Percentiles rank a stretch among this genome's conserved stretches.
Conservation (phyloP, 495 filamentous ascomycete species). For the Rusavskia elegans region DNA sequence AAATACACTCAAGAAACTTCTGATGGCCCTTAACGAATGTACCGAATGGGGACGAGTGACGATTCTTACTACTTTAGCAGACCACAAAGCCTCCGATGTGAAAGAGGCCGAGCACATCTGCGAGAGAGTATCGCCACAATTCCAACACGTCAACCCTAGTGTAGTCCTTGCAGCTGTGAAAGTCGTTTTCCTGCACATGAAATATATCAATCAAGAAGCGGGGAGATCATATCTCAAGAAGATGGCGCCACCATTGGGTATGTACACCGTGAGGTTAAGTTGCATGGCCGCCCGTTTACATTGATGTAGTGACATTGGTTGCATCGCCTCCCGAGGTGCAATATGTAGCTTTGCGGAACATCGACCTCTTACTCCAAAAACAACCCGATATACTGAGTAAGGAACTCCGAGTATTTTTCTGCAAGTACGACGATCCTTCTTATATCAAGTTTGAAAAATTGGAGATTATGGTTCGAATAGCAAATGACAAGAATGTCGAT, state of each 20-base stretch:
- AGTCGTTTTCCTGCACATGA: conserved; percentile 95
- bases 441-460: conserved; percentile 97
- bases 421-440: conserved; percentile 98
- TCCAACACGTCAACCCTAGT: conserved; percentile 95
- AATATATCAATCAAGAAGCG: conserved; percentile 58
- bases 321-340: conserved; percentile 94
- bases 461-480: conserved; percentile 98
- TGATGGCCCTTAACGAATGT: conserved; percentile 96
- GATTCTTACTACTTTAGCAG: conserved; percentile 76
- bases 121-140: conserved; percentile 88
- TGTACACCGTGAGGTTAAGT: conserved; percentile 12
- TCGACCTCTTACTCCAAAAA: conserved; percentile 87
- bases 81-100: conserved; percentile 70
- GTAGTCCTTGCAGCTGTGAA: conserved; percentile 96
- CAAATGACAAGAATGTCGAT: conserved; percentile 92
- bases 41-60: conserved; percentile 98
- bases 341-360: conserved; percentile 91
- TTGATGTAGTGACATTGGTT: conserved; percentile 65
- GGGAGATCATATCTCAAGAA: conserved; percentile 79
- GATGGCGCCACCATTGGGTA: conserved; percentile 93
- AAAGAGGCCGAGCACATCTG: conserved; percentile 99
- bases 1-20: conserved; percentile 73
- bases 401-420: conserved; percentile 96
- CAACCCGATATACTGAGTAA: conserved; percentile 94
- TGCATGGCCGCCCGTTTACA: conserved; percentile 10